phyloP scores from a whole-genome alignment of 2,329 filamentous ascomycete genomes.

The Zasmidium cellare region DNA sequence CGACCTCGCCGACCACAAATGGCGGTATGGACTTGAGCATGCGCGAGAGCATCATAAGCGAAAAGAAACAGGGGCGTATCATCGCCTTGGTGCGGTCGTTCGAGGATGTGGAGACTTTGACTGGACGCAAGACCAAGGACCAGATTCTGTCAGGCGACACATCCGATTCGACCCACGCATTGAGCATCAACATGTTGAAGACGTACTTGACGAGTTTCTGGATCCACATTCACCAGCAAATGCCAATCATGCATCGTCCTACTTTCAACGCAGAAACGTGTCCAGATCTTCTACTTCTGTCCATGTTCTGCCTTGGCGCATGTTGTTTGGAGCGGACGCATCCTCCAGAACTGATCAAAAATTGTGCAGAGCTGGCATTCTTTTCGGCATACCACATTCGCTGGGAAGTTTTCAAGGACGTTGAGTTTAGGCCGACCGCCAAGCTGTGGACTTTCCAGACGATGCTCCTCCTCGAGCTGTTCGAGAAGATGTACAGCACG shows the following conservation, averaged over 20 bases:
- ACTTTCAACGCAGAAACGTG: constrained; percentile 88
- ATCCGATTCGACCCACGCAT: constrained; percentile 58
- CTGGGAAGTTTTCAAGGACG: constrained; percentile 93
- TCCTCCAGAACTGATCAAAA: constrained; percentile 69
- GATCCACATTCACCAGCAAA: constrained; percentile 89
- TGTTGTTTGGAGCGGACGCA: constrained; percentile 84
- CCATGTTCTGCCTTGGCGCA: constrained; percentile 90
- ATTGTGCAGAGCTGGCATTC: constrained; percentile 80
- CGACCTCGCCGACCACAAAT: constrained; percentile 13
- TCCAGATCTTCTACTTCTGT: constrained; percentile 78
- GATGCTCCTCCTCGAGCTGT: constrained; percentile 82
- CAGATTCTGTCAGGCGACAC: constrained; percentile 77
- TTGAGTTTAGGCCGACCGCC: constrained; percentile 84
- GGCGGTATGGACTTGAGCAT: constrained; percentile 68
- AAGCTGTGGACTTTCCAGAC: constrained; percentile 97
- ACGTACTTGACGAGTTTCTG: constrained; percentile 92
- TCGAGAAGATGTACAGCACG: constrained; percentile 98
- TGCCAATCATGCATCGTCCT: constrained; percentile 91
- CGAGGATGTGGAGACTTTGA: constrained; percentile 74
- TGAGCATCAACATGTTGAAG: constrained; percentile 94
- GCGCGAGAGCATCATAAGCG: constrained; percentile 78
- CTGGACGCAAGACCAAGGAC: constrained; percentile 72
- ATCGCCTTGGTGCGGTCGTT: constrained; percentile 79
- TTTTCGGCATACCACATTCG: constrained; percentile 92
- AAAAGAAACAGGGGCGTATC: constrained; percentile 76